A percentile compares a stretch with the other conserved stretches of the same genome.
Conservation (phyloP, 225 moss, liverwort and hornwort species). For the Lunularia cruciata region DNA sequence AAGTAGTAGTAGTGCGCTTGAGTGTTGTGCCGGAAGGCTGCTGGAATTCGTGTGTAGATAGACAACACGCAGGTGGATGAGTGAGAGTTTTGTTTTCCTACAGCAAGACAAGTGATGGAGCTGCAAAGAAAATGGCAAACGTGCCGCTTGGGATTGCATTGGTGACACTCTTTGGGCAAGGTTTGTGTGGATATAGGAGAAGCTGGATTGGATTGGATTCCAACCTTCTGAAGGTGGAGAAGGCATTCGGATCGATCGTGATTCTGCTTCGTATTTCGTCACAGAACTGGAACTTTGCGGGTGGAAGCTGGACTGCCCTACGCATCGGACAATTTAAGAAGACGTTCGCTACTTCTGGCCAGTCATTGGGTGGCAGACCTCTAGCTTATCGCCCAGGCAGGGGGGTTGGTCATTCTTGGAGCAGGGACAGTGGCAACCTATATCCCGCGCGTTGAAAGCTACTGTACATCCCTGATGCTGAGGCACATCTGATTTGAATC, state of each 20-base stretch:
- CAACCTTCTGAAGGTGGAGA: background rate
- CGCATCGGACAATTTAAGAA: slow-evolving; percentile 22
- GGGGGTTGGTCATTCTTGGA: slow-evolving; percentile 8
- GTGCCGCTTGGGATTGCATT: slow-evolving; percentile 39
- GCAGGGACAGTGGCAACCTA: slow-evolving; percentile 21
- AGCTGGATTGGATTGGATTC: slow-evolving; percentile 23
- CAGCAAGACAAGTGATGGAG: slow-evolving; percentile 39
- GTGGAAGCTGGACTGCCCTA: slow-evolving; percentile 18
- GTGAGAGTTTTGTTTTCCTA: slow-evolving; percentile 20
- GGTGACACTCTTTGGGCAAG: slow-evolving; percentile 27
- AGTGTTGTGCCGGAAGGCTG: slow-evolving; percentile 14
- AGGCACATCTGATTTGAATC: slow-evolving; percentile 35
- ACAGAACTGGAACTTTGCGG: slow-evolving; percentile 20
- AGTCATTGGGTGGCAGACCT: slow-evolving; percentile 3
- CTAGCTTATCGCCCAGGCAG: slow-evolving; percentile 3
- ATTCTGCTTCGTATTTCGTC: slow-evolving; percentile 15
- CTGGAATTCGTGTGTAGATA: slow-evolving; percentile 26
- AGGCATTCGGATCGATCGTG: slow-evolving; percentile 17
- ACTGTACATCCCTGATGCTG: slow-evolving; percentile 36
- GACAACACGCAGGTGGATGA: slow-evolving; percentile 19
- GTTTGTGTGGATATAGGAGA: slow-evolving; percentile 22
- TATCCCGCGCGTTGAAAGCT: slow-evolving; percentile 10
- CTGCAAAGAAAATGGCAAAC: slow-evolving; percentile 44
- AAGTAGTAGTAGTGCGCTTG: slow-evolving; percentile 9
- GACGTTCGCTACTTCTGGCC: background rate